These are phyloP conservation scores for Dissophora globulifera DNA, from an alignment of 192 early-diverging fungal species.

Conservation along the genomic window DNA sequence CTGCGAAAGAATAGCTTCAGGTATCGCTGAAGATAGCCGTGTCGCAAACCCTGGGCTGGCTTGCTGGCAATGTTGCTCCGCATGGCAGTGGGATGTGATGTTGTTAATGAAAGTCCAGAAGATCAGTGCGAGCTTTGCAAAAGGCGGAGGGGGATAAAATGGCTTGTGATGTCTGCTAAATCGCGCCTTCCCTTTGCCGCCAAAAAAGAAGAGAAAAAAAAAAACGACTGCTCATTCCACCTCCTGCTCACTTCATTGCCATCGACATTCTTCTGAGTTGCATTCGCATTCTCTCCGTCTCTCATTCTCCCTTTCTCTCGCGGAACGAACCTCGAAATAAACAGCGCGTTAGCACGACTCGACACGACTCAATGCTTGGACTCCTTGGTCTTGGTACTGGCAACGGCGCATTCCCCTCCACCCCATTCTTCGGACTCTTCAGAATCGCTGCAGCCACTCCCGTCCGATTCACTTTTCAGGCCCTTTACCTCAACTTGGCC, in stretches of 20 bases:
- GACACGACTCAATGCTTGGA: slow-evolving; percentile 50
- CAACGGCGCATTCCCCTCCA: slow-evolving; percentile 16
- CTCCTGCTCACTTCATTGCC: no score
- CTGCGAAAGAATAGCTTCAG: slow-evolving; percentile 33
- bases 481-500: slow-evolving; percentile 23
- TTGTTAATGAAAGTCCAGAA: no score
- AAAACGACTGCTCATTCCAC: no score
- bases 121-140: no score
- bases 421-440: slow-evolving; percentile 47
- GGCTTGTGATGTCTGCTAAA: neutral
- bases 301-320: no score
- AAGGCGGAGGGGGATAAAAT: no score
- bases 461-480: slow-evolving; percentile 36
- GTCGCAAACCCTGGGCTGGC: slow-evolving; percentile 10
- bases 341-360: no score
- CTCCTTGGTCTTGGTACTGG: slow-evolving; percentile 49
- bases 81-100: slow-evolving; percentile 8
- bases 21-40: slow-evolving; percentile 34
- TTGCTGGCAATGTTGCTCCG: slow-evolving; percentile 8
- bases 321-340: no score
- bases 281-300: no score
- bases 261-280: neutral
- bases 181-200: slow-evolving; percentile 13
- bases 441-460: slow-evolving; percentile 7
- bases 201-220: slow-evolving; percentile 1